Conservation (phyloP, 2,329 filamentous ascomycete genomes). For the Tolypocladium inflatum region DNA sequence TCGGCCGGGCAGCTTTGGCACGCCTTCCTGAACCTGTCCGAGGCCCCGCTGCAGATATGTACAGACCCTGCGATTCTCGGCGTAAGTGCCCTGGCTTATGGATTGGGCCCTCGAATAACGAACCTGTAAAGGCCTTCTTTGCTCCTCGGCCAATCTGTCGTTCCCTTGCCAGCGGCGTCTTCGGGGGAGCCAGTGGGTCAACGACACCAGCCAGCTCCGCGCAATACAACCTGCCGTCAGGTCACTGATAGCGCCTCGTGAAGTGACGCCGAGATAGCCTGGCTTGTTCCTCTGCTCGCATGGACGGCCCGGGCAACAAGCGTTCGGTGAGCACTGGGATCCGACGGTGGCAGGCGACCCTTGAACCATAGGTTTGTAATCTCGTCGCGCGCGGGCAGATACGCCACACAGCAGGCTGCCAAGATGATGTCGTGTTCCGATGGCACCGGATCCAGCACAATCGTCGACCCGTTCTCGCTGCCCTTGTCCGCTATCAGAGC, state of each 20-base stretch:
- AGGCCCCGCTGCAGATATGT: neutral
- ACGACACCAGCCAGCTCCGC: neutral
- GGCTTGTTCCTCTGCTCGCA: slow-evolving; percentile 27
- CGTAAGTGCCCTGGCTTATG: neutral
- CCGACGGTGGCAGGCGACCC: slow-evolving; percentile 45
- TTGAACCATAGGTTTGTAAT: slow-evolving; percentile 94
- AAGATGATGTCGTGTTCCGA: slow-evolving; percentile 68
- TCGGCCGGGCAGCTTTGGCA: neutral
- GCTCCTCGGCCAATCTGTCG: neutral
- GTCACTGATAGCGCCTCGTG: slow-evolving; percentile 20
- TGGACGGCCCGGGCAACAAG: slow-evolving; percentile 31
- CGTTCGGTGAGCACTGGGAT: slow-evolving; percentile 18
- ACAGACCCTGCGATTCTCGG: neutral
- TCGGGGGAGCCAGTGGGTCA: too few relatives aligned
- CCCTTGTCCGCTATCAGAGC: slow-evolving; percentile 51
- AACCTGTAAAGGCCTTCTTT: neutral
- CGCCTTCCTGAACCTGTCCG: neutral
- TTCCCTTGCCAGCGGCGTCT: neutral
- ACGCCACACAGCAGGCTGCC: slow-evolving; percentile 83
- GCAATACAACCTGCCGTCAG: neutral
- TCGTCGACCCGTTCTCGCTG: slow-evolving; percentile 24
- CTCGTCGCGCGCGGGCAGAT: slow-evolving; percentile 78
- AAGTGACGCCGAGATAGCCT: slow-evolving; percentile 21
- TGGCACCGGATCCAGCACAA: slow-evolving; percentile 74
- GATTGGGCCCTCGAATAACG: neutral